Base-by-base conservation (phyloP, 1,284 basidiomycete species). In the Volvariella volvacea region DNA sequence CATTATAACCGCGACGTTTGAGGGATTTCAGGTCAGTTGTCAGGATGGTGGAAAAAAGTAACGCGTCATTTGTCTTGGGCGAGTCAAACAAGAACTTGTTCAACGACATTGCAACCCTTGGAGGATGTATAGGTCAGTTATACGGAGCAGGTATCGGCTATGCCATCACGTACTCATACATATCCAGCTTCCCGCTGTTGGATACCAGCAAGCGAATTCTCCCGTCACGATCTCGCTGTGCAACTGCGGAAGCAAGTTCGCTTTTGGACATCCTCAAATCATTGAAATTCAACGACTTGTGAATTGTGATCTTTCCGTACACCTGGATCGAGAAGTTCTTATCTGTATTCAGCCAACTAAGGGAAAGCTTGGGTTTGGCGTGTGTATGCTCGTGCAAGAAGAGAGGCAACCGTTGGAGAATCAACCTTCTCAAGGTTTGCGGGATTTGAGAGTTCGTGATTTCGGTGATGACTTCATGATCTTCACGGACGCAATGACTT, bases 11-110 rank as follows among this genome's bases (percentile, higher is more conserved):
- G 49, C 94, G 74, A 45, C 93, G 73, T 59, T 85, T 88, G 44
- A 99, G 67, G 1, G 89, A 83, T 50, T 80, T 76, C 38, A 98
- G 67, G 47, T 94, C 88, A 0, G 93, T 96, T 0, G 90, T 91
- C 9, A 99, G 74, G 39, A 99, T 90, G 0, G 92, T 95, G 80
- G 91, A 90, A 56, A 96, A 88, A 10, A 98, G 63, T 6, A 98
- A 66, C 0, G 86, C 78, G 57, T 96, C 92, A 53, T 91, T 89
- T 6, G 80, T 77, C 56, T 86, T 86, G 2, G 80, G 80, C 2
- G 77, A 74, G 41, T 83, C 76, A 49, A 95, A 86, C 16, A 95
- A 62, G 3, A 87, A 60, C 6, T 80, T 78, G 59, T 88, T 91
- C 22, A 96, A 67, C 0, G 86, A 83, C 0, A 80, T 82, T 0